Evolutionary conservation across 768 basidiomycete genomes (phyloP), one percentile per base, ranked within the genome.

Genomic region (Amanita jacksonii): DNA sequence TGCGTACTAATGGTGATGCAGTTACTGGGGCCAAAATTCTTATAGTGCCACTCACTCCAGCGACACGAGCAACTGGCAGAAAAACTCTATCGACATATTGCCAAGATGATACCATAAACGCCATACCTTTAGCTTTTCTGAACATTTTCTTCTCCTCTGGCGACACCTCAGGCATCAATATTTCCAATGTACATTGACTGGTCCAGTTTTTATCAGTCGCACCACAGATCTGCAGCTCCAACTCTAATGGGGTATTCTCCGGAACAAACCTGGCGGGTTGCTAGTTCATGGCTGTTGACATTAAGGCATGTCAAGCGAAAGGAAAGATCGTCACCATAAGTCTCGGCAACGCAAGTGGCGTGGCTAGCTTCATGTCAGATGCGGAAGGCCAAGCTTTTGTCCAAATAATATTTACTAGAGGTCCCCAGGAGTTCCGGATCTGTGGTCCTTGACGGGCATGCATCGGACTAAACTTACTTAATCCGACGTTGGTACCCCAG

Each of bases 361-460:
- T 68, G 5, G 72, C 65, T 5, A 60, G 61, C 22, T 81, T 82
- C 54, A 52, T 62, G 20, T 72, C 68, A 20, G 75, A 76, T 40
- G 53, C 67, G 0, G 69, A 77, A 53, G 79, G 72, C 1, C 43
- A 61, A 30, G 53, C 59, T 5, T 82, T 79, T 51, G 79, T 76
- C 0, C 63, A 74, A 37, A 72, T 70, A 1, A 67, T 83, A 33
- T 84, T 81, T 83, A 64, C 65, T 84, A 15, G 81, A 77, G 7
- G 81, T 81, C 13, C 66, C 64, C 1, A 76, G 73, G 46, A 56
- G 57, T 16, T 83, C 83, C 52, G 81, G 80, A 9, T 49, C 59
- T 39, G 81, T 77, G 1, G 72, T 81, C 8, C 67, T 83, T 28
- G 81, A 81, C 45, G 80, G 78, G 77, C 78, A 28, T 30, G 57